These are phyloP conservation scores for Colletotrichum zoysiae DNA, from an alignment of 2,329 filamentous ascomycete species.

Conservation along the genomic window DNA sequence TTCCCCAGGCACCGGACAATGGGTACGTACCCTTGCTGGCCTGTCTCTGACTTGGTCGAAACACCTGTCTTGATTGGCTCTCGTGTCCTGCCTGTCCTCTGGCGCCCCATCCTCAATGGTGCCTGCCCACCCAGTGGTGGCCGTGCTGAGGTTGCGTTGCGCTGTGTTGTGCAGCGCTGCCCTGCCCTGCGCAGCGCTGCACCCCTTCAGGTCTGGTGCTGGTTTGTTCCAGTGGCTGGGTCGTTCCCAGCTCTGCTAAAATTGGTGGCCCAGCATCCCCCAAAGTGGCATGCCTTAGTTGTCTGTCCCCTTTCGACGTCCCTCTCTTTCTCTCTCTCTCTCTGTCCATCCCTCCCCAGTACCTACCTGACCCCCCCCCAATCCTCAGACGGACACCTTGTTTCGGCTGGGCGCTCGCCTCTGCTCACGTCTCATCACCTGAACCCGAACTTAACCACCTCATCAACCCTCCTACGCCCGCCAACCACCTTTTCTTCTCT, in stretches of 20 bases:
- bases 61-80: slow-evolving; percentile 31
- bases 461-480: slow-evolving; percentile 37
- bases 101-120: slow-evolving; percentile 2
- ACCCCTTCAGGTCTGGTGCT: slow-evolving; percentile 22
- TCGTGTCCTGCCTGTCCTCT: neutral
- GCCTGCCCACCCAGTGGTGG: slow-evolving; percentile 5
- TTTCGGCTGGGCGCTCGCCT: slow-evolving; percentile 41
- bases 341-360: slow-evolving; percentile 15
- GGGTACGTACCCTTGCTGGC: slow-evolving; percentile 28
- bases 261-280: slow-evolving; percentile 38
- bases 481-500: slow-evolving; percentile 42
- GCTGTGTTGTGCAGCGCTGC: neutral
- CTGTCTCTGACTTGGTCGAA: slow-evolving; percentile 28
- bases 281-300: slow-evolving; percentile 20
- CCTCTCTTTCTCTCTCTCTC: neutral
- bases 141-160: slow-evolving; percentile 8
- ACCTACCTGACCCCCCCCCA: slow-evolving; percentile 21
- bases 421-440: slow-evolving; percentile 42
- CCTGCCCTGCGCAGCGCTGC: neutral
- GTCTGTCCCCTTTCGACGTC: slow-evolving; percentile 15
- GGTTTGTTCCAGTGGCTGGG: slow-evolving; percentile 38
- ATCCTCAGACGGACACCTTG: slow-evolving; percentile 42
- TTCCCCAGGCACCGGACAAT: slow-evolving; percentile 34
- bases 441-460: slow-evolving; percentile 41
- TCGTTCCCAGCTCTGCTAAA: slow-evolving; percentile 40